phyloP scores from a whole-genome alignment of 306 rosid species.

The Cicer chorassanicum region DNA sequence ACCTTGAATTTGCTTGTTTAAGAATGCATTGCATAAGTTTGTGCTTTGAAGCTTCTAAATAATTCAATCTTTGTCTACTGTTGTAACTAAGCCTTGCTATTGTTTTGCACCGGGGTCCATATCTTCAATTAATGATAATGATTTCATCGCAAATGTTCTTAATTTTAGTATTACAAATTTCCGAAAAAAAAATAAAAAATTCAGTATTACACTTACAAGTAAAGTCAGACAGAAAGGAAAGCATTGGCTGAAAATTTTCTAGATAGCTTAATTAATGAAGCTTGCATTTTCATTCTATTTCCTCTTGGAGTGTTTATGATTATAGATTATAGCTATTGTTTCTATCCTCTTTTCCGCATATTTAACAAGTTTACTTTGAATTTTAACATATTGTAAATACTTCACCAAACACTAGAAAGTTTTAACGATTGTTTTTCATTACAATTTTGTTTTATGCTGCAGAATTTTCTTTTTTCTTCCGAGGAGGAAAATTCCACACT shows the following conservation, averaged over 20 bases:
- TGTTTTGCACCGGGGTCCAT: slow-evolving; percentile 4
- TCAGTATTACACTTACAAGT: too few species aligned
- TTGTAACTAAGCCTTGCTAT: not conserved
- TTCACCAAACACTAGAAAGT: not conserved
- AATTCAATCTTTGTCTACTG: not conserved
- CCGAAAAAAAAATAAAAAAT: too few species aligned
- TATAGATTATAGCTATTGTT: not conserved
- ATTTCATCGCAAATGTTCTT: not conserved
- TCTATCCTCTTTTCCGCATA: not conserved
- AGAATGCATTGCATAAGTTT: slow-evolving; percentile 17
- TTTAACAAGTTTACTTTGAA: too few species aligned
- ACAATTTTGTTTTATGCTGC: slow-evolving; percentile 46
- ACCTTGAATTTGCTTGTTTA: not conserved
- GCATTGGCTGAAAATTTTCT: not conserved
- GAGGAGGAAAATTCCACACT: slow-evolving; percentile 67
- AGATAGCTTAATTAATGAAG: not conserved
- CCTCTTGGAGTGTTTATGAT: not conserved
- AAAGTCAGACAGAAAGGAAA: not conserved
- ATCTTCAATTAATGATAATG: not conserved
- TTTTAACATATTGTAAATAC: not conserved
- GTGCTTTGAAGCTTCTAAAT: not conserved
- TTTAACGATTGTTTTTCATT: not conserved
- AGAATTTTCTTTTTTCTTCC: slow-evolving; percentile 79
- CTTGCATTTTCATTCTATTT: slow-evolving; percentile 7
- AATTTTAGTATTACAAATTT: slow-evolving; percentile 5